Evolutionary conservation across 305 asterid genomes (phyloP).

Genomic region (Fraxinus sp.): DNA sequence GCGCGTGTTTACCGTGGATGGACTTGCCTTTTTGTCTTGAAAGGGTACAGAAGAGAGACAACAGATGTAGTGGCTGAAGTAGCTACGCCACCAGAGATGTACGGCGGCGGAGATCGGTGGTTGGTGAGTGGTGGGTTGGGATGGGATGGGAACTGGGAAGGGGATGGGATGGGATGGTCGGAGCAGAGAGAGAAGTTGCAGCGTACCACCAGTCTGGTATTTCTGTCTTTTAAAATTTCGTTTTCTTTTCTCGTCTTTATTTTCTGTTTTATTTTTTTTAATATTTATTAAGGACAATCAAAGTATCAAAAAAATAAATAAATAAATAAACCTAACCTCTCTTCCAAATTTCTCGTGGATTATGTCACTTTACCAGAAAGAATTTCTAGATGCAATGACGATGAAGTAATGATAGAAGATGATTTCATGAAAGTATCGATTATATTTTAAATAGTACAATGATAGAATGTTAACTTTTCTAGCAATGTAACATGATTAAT

Average conservation of each 20-base stretch:
- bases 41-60: slow-evolving; percentile 7
- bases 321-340: no score
- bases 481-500: no score
- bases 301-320: no score
- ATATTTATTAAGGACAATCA: no score
- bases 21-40: slow-evolving; percentile 28
- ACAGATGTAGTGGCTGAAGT: slow-evolving; percentile 26
- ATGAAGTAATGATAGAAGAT: no score
- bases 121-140: slow-evolving; percentile 30
- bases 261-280: background rate
- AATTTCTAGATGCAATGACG: no score
- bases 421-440: no score
- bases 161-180: background rate
- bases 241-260: slow-evolving; percentile 1
- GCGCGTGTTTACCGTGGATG: slow-evolving; percentile 6
- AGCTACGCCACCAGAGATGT: slow-evolving; percentile 21
- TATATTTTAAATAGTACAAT: no score
- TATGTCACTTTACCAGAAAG: no score
- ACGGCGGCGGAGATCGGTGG: slow-evolving; percentile 32
- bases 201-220: slow-evolving; percentile 31
- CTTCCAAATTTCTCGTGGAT: no score
- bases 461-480: no score
- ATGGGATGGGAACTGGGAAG: slow-evolving; percentile 22
- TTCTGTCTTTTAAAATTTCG: slow-evolving; percentile 25
- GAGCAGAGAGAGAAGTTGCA: slow-evolving; percentile 29